Evolutionary conservation across 1,139 yeast species (phyloP).

Genomic region (Meyerozyma athensensis): DNA sequence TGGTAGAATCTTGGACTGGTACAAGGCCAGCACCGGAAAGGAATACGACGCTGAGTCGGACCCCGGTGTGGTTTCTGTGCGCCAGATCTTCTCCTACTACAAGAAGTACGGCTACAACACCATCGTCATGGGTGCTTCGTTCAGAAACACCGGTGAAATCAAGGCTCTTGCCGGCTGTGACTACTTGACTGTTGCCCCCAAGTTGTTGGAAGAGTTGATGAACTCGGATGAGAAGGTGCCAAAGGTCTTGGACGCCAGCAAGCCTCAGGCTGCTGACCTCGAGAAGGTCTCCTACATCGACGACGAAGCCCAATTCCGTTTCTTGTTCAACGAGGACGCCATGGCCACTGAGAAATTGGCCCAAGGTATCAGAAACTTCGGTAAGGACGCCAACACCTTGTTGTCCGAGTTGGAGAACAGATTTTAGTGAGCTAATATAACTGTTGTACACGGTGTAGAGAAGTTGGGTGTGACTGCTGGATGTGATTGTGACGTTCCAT

Average conservation of each 20-base stretch:
- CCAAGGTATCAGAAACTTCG: constrained; percentile 96
- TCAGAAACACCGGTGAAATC: constrained; percentile 97
- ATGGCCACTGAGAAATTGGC: constrained; percentile 98
- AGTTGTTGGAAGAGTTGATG: constrained; percentile 81
- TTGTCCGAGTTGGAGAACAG: constrained; percentile 72
- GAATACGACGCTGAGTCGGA: constrained; percentile 75
- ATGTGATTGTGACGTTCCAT: too few relatives aligned
- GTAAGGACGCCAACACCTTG: constrained; percentile 89
- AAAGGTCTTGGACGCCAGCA: constrained; percentile 64
- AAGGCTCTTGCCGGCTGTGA: constrained; percentile 97
- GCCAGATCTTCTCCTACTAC: constrained; percentile 90
- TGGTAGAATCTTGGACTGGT: constrained; percentile 99
- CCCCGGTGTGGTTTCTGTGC: constrained; percentile 95
- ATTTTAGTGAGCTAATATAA: constrained; percentile 32
- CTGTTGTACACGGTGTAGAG: too few relatives aligned
- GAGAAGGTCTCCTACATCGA: constrained; percentile 78
- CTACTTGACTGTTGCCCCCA: constrained; percentile 93
- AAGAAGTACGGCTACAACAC: constrained; percentile 95
- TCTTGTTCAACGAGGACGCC: constrained; percentile 88
- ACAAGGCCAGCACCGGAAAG: constrained; percentile 91
- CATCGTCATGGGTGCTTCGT: constrained; percentile 99
- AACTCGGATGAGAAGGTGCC: constrained; percentile 79
- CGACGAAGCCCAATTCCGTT: constrained; percentile 89
- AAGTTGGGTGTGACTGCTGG: too few relatives aligned
- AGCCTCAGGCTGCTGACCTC: constrained; percentile 45